Evolutionary conservation across 2,329 filamentous ascomycete species (phyloP).

Genomic region (Ceratocystis diversiconidia): DNA sequence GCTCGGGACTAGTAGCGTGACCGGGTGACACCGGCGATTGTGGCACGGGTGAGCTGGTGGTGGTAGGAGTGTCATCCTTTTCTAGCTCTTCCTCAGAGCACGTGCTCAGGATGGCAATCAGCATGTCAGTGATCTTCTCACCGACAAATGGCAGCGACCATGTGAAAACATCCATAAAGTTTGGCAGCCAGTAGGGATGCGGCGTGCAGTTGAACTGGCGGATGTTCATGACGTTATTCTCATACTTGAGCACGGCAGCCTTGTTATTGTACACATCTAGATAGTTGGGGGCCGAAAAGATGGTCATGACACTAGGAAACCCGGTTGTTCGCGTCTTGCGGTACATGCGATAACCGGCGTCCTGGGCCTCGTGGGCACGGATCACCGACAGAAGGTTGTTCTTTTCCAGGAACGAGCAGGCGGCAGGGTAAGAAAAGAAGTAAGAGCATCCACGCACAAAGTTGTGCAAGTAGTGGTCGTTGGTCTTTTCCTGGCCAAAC

Average conservation of each 20-base stretch:
- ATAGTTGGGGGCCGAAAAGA: constrained; percentile 98
- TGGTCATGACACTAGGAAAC: constrained; percentile 99
- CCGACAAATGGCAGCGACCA: constrained; percentile 98
- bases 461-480: constrained; percentile 95
- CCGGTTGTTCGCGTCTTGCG: constrained; percentile 94
- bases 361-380: constrained; percentile 93
- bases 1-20: neutral
- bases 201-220: constrained; percentile 99
- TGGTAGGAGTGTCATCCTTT: constrained; percentile 55
- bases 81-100: constrained; percentile 98
- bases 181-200: constrained; percentile 97
- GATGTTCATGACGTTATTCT: constrained; percentile 99
- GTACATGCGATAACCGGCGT: constrained; percentile 98
- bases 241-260: constrained; percentile 94
- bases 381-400: constrained; percentile 97
- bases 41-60: constrained; percentile 43
- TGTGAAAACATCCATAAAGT: constrained; percentile 99
- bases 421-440: constrained; percentile 97
- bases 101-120: constrained; percentile 94
- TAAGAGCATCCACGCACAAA: constrained; percentile 97
- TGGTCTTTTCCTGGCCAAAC: constrained; percentile 96
- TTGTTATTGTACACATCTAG: constrained; percentile 99
- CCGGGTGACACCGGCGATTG: constrained; percentile 49
- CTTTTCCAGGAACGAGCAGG: constrained; percentile 95
- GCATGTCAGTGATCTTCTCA: constrained; percentile 98